Conservation (phyloP, 768 basidiomycete genomes). For the Calocybe cyanea region DNA sequence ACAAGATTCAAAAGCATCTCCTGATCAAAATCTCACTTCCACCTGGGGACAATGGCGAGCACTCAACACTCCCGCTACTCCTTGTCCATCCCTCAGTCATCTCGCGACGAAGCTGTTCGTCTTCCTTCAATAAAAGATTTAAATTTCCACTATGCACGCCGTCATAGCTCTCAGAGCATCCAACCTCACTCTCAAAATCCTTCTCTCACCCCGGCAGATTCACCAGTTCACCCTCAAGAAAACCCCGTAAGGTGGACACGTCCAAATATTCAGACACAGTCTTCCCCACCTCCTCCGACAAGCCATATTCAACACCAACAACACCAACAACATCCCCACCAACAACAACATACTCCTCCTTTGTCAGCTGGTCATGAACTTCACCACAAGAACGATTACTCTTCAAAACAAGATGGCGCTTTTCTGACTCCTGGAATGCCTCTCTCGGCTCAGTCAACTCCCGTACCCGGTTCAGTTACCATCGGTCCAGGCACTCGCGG, state of each 20-base stretch:
- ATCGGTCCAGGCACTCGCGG: conserved; percentile 29
- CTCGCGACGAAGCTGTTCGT: conserved; percentile 40
- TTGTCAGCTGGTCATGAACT: conserved; percentile 41
- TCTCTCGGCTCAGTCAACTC: conserved; percentile 38
- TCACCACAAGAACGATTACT: conserved; percentile 35
- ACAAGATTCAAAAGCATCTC: conserved; percentile 41
- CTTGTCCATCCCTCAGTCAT: conserved; percentile 30
- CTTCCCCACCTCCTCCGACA: conserved; percentile 18
- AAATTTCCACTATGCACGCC: conserved; percentile 48
- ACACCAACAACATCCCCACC: conserved; percentile 35
- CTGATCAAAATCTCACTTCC: conserved; percentile 39
- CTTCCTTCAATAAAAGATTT: conserved; percentile 73
- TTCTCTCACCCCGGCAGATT: conserved; percentile 19
- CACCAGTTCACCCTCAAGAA: conserved; percentile 25
- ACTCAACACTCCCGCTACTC: conserved; percentile 40
- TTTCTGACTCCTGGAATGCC: conserved; percentile 47
- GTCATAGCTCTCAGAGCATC: conserved; percentile 27
- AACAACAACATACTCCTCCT: conserved; percentile 48
- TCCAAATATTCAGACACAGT: conserved; percentile 17
- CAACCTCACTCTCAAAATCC: conserved; percentile 15
- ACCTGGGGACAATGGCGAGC: conserved; percentile 36
- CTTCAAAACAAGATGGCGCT: conserved; percentile 46
- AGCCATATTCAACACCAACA: conserved; percentile 23
- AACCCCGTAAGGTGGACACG: conserved; percentile 31
- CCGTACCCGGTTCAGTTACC: conserved; percentile 34